Base-by-base conservation (phyloP, 371 early-diverging fungal genomes). In the Mortierella sp. region DNA sequence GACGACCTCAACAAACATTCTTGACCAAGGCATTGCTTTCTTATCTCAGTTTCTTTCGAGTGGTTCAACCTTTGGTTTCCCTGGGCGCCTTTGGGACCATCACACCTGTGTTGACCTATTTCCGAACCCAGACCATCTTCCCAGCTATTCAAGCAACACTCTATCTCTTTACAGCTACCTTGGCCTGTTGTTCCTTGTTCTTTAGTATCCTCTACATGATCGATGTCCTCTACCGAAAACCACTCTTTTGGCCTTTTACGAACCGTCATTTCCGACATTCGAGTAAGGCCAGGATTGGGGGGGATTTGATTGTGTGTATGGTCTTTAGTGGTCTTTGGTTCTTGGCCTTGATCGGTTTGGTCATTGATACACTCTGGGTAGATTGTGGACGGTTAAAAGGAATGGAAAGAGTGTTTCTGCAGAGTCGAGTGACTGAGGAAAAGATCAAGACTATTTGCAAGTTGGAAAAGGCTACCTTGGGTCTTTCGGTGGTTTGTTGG, bases 241-340 rank as follows among this genome's bases (percentile, higher is more conserved):
- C 80, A 0, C 21, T 79, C 14, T 79, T 79, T 57, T 79, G 80
- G 80, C 80, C 80, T 7, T 79, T 79, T 12, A 79, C 73, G 14
- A 59, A 79, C 56, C 57, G 57, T 46, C 70, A 79, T 57, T 72
- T 79, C 57, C 73, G 80, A 23, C 66, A 46, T 18, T 66, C 80
- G 7, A 69, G 70, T 21, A 68, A 47, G 25, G 80, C 73, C 14
- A 57, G 80, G 53, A 79, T 79, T 15, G 73, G 80, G 0, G 80
- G 73, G 1, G 80, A 79, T 47, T 28, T 79, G 64, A 73, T 79
- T 5, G 52, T 79, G 51, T 79, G 73, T 25, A 79, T 79, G 73
- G 60, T 69, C 52, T 79, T 79, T 57, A 70, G 80, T 57, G 80
- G 80, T 30, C 56, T 72, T 4, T 79, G 80, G 80, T 79, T 79